These are phyloP conservation scores for Aaosphaeria pasadenensis DNA, from an alignment of 2,329 filamentous ascomycete genomes.

Conservation along the genomic window DNA sequence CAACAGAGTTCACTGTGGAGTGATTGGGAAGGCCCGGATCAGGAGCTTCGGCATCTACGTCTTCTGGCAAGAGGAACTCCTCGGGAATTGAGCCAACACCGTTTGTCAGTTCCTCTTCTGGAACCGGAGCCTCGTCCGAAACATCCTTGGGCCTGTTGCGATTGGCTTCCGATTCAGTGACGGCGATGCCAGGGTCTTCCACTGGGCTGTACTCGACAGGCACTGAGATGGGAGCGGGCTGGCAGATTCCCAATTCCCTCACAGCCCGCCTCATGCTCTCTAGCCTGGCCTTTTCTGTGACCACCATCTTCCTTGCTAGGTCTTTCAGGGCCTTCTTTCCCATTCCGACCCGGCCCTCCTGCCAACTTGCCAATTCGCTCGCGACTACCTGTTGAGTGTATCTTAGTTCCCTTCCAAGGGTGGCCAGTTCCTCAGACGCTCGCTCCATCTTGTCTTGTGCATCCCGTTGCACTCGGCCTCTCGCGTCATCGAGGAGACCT, in stretches of 20 bases:
- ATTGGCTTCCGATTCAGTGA: too few relatives aligned
- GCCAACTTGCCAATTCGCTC: slow-evolving; percentile 87
- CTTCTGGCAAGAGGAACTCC: too few relatives aligned
- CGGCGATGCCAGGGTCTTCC: too few relatives aligned
- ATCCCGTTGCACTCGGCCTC: slow-evolving; percentile 78
- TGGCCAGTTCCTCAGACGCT: slow-evolving; percentile 66
- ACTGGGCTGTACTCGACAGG: too few relatives aligned
- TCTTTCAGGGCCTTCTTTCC: slow-evolving; percentile 72
- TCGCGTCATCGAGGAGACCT: slow-evolving; percentile 79
- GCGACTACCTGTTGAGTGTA: slow-evolving; percentile 95
- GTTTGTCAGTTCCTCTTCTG: too few relatives aligned
- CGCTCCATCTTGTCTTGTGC: slow-evolving; percentile 75
- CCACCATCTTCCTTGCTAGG: slow-evolving; percentile 73
- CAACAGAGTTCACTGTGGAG: too few relatives aligned
- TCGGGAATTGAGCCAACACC: too few relatives aligned
- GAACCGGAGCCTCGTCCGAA: too few relatives aligned
- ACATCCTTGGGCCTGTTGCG: too few relatives aligned
- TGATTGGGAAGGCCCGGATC: too few relatives aligned
- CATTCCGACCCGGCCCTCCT: slow-evolving; percentile 78
- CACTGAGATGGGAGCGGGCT: background rate
- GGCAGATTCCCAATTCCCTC: slow-evolving; percentile 47
- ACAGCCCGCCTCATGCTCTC: slow-evolving; percentile 79
- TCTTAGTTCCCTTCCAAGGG: slow-evolving; percentile 75
- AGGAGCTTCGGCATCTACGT: too few relatives aligned
- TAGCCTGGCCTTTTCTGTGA: slow-evolving; percentile 74